A percentile compares a stretch with the other conserved stretches of the same genome.
These are phyloP conservation scores for Silene coronaria DNA, from an alignment of 179 eudicot species.

Conservation along the genomic window DNA sequence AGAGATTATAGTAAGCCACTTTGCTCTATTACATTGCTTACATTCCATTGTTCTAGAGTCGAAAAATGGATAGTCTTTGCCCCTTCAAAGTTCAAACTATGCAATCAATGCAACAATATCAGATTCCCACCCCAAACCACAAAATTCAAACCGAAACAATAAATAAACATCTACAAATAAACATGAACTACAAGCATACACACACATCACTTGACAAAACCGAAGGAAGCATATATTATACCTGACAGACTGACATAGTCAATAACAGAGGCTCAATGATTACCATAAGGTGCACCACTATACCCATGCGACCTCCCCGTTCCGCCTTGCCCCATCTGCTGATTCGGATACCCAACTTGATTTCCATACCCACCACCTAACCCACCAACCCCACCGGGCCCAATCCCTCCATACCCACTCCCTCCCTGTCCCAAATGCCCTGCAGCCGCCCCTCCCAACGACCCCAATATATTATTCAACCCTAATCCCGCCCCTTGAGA, in stretches of 20 bases:
- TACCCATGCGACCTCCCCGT: slow-evolving; percentile 35
- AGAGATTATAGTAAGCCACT: neutral
- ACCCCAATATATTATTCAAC: slow-evolving; percentile 31
- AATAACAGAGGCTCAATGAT: slow-evolving; percentile 20
- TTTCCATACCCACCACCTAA: slow-evolving; percentile 38
- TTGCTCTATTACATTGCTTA: too few species aligned
- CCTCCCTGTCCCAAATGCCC: slow-evolving; percentile 15
- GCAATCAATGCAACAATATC: neutral
- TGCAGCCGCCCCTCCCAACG: slow-evolving; percentile 24
- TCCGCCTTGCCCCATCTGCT: slow-evolving; percentile 38
- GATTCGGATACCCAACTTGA: slow-evolving; percentile 34
- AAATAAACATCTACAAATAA: neutral
- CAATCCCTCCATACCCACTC: neutral
- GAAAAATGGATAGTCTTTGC: neutral
- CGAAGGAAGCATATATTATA: neutral
- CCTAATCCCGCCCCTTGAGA: slow-evolving; percentile 40
- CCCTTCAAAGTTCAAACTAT: neutral
- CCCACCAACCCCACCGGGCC: neutral
- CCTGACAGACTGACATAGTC: slow-evolving; percentile 11
- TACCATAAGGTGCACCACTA: slow-evolving; percentile 33
- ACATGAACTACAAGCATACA: neutral
- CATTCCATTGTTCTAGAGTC: neutral
- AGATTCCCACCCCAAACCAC: neutral
- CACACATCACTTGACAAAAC: neutral
- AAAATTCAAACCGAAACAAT: neutral